Conservation (phyloP, 2,329 filamentous ascomycete genomes). For the Pestalotiopsis sp. region DNA sequence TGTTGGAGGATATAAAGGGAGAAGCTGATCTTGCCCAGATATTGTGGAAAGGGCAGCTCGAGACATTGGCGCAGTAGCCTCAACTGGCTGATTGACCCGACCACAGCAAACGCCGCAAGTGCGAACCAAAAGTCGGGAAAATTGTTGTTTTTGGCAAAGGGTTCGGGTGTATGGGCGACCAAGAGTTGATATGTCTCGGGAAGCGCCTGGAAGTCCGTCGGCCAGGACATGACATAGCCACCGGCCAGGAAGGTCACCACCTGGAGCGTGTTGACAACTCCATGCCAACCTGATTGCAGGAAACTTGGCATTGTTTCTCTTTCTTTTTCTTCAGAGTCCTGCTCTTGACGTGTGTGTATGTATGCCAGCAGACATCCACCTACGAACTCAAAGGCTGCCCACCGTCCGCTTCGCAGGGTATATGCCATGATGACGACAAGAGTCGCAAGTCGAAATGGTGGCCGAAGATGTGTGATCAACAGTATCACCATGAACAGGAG, state of each 20-base stretch:
- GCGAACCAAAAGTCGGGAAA: constrained; percentile 41
- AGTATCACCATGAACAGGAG: constrained; percentile 44
- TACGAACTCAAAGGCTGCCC: constrained; percentile 49
- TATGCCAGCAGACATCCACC: constrained; percentile 42
- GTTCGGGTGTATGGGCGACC: constrained; percentile 33
- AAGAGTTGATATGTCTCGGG: constrained; percentile 22
- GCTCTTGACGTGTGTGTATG: constrained; percentile 36
- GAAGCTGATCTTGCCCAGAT: constrained; percentile 56
- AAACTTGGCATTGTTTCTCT: background rate
- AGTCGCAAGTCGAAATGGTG: constrained; percentile 31
- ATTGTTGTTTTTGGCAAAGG: constrained; percentile 32
- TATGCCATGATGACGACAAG: constrained; percentile 38
- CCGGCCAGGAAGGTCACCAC: background rate
- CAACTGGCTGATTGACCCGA: constrained; percentile 42
- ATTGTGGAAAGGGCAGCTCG: constrained; percentile 51
- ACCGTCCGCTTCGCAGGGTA: constrained; percentile 40
- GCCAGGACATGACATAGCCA: background rate
- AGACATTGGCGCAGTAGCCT: constrained; percentile 39
- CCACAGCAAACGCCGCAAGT: constrained; percentile 33
- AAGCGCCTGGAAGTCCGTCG: background rate
- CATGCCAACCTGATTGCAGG: background rate
- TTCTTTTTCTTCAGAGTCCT: constrained; percentile 36
- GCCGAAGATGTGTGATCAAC: constrained; percentile 34
- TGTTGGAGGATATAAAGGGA: constrained; percentile 61
- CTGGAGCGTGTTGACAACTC: constrained; percentile 22